A percentile compares a stretch with the other conserved stretches of the same genome.
Conservation (phyloP, 768 basidiomycete genomes). For the Tephrocybe sp. region DNA sequence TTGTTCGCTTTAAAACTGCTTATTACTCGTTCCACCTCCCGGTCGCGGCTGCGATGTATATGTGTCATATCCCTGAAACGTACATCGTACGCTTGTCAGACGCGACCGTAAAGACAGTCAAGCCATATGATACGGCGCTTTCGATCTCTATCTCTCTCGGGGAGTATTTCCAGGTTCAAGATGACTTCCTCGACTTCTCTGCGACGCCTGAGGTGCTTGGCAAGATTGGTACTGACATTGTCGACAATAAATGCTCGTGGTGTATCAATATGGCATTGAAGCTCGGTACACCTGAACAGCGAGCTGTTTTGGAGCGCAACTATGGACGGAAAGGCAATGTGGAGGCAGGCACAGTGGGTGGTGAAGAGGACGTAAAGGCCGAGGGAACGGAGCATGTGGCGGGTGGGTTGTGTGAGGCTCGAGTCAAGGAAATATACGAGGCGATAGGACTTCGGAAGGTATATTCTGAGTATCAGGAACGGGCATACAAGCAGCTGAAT, state of each 20-base stretch:
- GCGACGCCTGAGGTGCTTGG: conserved; percentile 89
- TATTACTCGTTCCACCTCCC: conserved; percentile 99
- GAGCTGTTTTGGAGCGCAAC: conserved; percentile 51
- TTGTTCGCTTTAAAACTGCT: conserved; percentile 96
- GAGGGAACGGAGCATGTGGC: conserved; percentile 32
- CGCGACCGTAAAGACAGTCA: conserved; percentile 25
- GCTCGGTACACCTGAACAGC: conserved; percentile 52
- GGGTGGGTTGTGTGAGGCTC: conserved; percentile 46
- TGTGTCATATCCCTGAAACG: conserved; percentile 59
- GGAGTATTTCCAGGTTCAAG: conserved; percentile 98
- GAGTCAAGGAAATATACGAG: conserved; percentile 65
- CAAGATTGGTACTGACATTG: conserved; percentile 95
- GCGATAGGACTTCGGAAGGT: conserved; percentile 60
- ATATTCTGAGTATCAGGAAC: conserved; percentile 79
- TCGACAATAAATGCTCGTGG: conserved; percentile 99
- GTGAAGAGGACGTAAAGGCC: conserved; percentile 9
- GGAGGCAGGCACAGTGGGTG: conserved; percentile 15
- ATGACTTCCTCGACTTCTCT: conserved; percentile 95
- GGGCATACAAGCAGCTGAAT: conserved; percentile 63
- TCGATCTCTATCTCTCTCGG: conserved; percentile 88
- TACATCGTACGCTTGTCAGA: conserved; percentile 31
- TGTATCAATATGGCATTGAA: conserved; percentile 83
- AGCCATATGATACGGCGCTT: conserved; percentile 70
- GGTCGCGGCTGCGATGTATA: conserved; percentile 89
- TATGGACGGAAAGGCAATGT: conserved; percentile 42